Percentiles rank a stretch among this genome's conserved stretches.
Evolutionary conservation across 2,329 filamentous ascomycete genomes (phyloP).

Genomic region (Colletotrichum sp.): DNA sequence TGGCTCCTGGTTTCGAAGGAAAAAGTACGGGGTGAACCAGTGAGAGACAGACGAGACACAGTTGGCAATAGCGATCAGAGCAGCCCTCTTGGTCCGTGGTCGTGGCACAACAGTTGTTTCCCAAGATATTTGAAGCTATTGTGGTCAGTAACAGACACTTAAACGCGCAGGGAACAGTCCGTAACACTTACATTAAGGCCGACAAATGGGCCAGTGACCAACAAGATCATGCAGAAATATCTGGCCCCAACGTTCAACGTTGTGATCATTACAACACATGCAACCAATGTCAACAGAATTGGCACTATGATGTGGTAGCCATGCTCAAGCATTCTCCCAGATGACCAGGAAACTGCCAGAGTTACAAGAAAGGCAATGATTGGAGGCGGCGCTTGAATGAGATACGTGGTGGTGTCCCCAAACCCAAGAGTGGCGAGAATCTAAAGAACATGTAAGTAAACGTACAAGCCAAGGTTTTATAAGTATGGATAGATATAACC

Average conservation of each 20-base stretch:
- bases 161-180: not conserved
- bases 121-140: conserved; percentile 41
- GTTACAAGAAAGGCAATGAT: conserved; percentile 45
- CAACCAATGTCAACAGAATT: conserved; percentile 38
- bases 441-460: conserved; percentile 10
- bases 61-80: conserved; percentile 47
- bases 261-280: conserved; percentile 46
- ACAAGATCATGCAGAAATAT: conserved; percentile 46
- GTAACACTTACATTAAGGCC: conserved; percentile 33
- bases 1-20: conserved; percentile 31
- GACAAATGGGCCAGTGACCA: conserved; percentile 41
- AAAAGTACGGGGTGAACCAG: conserved; percentile 48
- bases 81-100: conserved; percentile 44
- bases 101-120: conserved; percentile 45
- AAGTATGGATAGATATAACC: not conserved
- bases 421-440: conserved; percentile 34
- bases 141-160: not conserved
- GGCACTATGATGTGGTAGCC: conserved; percentile 45
- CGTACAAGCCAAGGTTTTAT: not conserved
- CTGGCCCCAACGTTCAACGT: conserved; percentile 44
- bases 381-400: conserved; percentile 46
- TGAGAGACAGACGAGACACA: conserved; percentile 42
- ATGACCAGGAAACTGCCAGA: conserved; percentile 40
- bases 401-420: conserved; percentile 35
- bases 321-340: conserved; percentile 40